Conservation (phyloP, 495 filamentous ascomycete species). For the Penicillium silybi region DNA sequence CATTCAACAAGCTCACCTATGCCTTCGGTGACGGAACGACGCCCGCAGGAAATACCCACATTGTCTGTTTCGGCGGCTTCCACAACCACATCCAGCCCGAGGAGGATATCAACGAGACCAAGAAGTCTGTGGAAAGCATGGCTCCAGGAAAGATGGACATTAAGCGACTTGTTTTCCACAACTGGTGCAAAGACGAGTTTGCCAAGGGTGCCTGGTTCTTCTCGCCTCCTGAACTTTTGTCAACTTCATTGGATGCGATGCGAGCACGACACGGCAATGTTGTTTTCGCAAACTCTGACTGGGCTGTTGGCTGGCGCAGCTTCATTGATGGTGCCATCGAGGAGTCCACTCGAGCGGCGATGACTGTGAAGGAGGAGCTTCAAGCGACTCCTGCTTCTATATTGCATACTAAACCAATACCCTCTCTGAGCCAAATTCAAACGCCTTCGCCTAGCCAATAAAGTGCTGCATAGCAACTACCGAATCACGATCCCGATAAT, state of each 20-base stretch:
- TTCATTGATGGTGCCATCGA: constrained; percentile 36
- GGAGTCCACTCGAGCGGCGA: constrained; percentile 21
- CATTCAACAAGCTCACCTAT: constrained; percentile 19
- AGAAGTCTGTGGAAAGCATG: constrained; percentile 14
- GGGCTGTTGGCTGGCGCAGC: constrained; percentile 30
- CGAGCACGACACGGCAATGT: constrained; percentile 22
- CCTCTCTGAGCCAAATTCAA: background rate
- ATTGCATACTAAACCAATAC: too few species aligned
- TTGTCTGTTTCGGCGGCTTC: constrained; percentile 20
- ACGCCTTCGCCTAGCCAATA: background rate
- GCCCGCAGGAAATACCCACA: constrained; percentile 21
- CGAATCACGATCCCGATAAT: background rate
- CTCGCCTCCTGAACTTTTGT: constrained; percentile 10
- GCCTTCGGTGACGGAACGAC: constrained; percentile 20
- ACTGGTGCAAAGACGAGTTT: constrained; percentile 29
- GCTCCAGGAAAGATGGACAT: constrained; percentile 22
- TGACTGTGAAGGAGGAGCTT: constrained; percentile 16
- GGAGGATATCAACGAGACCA: constrained; percentile 15
- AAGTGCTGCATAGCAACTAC: background rate
- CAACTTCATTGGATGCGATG: constrained; percentile 19
- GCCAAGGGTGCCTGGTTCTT: constrained; percentile 31
- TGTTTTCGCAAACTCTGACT: constrained; percentile 28
- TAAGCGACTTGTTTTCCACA: constrained; percentile 25
- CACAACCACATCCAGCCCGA: constrained; percentile 21
- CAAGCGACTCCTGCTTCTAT: background rate